A percentile compares a stretch with the other conserved stretches of the same genome.
Conservation (phyloP, 352 stramenopile genomes). For the Phytophthora nicotianae region DNA sequence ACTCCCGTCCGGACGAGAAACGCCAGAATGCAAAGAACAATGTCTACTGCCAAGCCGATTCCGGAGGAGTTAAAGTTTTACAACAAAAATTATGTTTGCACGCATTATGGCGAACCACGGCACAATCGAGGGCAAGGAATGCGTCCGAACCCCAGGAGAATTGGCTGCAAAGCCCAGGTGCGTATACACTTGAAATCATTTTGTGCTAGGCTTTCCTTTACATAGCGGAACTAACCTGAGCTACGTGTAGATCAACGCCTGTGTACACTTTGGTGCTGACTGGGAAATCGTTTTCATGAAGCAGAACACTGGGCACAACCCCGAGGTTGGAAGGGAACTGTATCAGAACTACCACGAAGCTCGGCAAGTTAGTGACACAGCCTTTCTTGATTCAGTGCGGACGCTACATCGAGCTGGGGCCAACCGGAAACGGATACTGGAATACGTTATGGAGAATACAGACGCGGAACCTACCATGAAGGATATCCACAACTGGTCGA, state of each 20-base stretch:
- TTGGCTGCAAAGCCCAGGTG: not conserved
- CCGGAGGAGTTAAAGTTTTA: not conserved
- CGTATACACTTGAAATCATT: no score
- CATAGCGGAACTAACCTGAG: not conserved
- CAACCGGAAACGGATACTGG: slow-evolving; percentile 2
- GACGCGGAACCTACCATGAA: not conserved
- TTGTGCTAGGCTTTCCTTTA: no score
- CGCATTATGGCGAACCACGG: no score
- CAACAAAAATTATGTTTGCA: not conserved
- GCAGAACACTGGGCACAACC: not conserved
- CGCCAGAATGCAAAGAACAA: no score
- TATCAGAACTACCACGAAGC: not conserved
- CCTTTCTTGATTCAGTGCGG: not conserved
- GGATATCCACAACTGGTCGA: slow-evolving; percentile 2
- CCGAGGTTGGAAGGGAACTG: not conserved
- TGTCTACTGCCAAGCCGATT: no score
- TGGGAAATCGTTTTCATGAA: not conserved
- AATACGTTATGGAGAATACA: slow-evolving; percentile 4
- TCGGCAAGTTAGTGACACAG: not conserved
- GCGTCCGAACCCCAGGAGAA: not conserved
- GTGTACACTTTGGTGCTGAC: no score
- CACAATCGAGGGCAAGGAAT: not conserved
- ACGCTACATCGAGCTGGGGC: not conserved
- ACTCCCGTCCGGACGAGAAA: no score
- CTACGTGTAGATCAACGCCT: not conserved